These are phyloP conservation scores for Phylloporus sp. DNA, from an alignment of 768 basidiomycete genomes.

Conservation along the genomic window DNA sequence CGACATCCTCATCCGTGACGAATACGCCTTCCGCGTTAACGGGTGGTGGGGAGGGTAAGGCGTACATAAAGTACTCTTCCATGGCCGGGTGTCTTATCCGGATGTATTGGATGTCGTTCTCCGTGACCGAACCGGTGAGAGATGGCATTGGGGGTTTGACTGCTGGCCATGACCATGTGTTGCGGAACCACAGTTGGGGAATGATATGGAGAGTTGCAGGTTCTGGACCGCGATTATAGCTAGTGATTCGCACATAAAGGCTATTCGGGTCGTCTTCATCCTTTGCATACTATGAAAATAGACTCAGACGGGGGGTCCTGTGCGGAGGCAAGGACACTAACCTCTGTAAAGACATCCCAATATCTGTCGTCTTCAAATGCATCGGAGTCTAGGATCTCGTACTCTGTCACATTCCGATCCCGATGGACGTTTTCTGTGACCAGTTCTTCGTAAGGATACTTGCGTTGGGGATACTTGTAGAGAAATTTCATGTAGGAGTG, in stretches of 20 bases:
- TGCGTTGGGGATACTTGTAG: constrained; percentile 95
- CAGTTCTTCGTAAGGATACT: constrained; percentile 91
- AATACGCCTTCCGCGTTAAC: constrained; percentile 67
- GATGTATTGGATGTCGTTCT: constrained; percentile 52
- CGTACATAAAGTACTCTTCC: constrained; percentile 78
- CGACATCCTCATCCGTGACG: constrained; percentile 58
- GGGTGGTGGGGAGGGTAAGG: constrained; percentile 88
- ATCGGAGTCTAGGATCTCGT: constrained; percentile 90
- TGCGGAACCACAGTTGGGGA: constrained; percentile 95
- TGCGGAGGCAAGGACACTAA: constrained; percentile 33
- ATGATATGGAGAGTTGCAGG: constrained; percentile 90
- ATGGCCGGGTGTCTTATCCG: constrained; percentile 70
- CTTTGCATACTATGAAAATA: constrained; percentile 77
- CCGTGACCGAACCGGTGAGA: constrained; percentile 47
- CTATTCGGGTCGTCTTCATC: constrained; percentile 88
- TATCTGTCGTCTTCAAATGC: constrained; percentile 89
- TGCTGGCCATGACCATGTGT: constrained; percentile 94
- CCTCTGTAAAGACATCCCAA: constrained; percentile 99
- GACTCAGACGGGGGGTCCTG: not conserved
- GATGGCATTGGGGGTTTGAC: constrained; percentile 63
- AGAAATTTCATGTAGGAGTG: constrained; percentile 99
- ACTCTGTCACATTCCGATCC: constrained; percentile 82
- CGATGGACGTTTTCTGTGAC: constrained; percentile 80
- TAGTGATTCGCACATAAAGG: constrained; percentile 88
- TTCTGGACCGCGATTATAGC: constrained; percentile 95